Percentiles rank a stretch among this genome's conserved stretches.
Conservation (phyloP, 176 grass and related monocot species). For the Panicum miliaceum region DNA sequence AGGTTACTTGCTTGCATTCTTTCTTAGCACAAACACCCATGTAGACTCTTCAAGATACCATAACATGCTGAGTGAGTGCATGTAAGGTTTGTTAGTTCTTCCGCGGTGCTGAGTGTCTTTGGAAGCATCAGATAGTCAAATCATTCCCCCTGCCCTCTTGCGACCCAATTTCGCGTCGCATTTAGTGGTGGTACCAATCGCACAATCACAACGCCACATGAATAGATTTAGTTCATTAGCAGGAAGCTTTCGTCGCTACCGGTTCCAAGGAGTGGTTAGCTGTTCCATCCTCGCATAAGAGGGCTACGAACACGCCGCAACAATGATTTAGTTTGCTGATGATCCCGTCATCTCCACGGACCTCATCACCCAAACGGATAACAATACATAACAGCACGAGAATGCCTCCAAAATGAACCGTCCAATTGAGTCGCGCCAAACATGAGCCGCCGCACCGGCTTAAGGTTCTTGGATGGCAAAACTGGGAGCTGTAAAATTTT, state of each 20-base stretch:
- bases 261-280: neutral
- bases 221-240: neutral
- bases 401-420: conserved; percentile 23
- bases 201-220: too few relatives aligned
- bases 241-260: neutral
- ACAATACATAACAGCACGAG: neutral
- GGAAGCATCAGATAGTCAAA: too few relatives aligned
- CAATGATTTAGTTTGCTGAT: neutral
- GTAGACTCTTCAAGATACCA: too few relatives aligned
- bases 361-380: neutral
- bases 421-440: neutral
- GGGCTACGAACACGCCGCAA: neutral
- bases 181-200: neutral
- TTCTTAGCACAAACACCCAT: too few relatives aligned
- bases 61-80: too few relatives aligned
- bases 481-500: too few relatives aligned
- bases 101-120: too few relatives aligned
- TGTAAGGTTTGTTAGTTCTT: too few relatives aligned
- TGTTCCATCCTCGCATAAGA: neutral
- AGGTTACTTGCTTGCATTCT: too few relatives aligned
- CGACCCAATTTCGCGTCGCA: neutral
- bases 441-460: neutral
- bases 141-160: too few relatives aligned
- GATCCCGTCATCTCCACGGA: neutral
- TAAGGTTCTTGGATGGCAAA: neutral